These are phyloP conservation scores for Scenedesmus sp. DNA, from an alignment of 163 green algal species.

Conservation along the genomic window DNA sequence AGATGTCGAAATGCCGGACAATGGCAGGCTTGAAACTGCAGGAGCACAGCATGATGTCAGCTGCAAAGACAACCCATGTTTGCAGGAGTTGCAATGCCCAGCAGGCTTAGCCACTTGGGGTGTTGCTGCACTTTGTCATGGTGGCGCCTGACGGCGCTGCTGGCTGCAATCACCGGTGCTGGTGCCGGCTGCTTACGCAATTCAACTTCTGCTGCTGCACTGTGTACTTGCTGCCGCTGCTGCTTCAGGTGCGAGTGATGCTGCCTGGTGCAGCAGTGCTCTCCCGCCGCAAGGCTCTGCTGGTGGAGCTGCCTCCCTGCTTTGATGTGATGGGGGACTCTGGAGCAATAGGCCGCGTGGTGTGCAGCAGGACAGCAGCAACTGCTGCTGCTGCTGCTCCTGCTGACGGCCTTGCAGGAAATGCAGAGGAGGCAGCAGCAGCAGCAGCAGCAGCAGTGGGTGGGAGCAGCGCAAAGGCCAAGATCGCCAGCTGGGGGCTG, in stretches of 20 bases:
- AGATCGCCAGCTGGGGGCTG: background rate
- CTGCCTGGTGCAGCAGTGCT: background rate
- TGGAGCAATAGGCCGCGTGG: background rate
- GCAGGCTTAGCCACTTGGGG: too few species aligned
- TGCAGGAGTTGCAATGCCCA: too few species aligned
- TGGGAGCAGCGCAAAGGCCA: background rate
- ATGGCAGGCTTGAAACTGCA: too few species aligned
- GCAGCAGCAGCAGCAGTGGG: background rate
- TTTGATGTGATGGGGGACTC: background rate
- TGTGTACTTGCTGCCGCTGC: background rate
- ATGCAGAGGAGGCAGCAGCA: background rate
- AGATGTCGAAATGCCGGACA: too few species aligned
- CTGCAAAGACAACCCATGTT: too few species aligned
- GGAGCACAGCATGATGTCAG: too few species aligned
- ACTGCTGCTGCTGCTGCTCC: background rate
- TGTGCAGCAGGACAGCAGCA: background rate
- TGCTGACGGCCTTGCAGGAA: background rate
- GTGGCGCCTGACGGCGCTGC: too few species aligned
- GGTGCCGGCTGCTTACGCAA: too few species aligned
- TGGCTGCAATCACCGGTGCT: too few species aligned
- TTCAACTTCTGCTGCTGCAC: too few species aligned
- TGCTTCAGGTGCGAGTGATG: background rate
- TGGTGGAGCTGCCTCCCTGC: background rate
- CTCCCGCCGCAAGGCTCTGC: background rate
- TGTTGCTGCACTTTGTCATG: too few species aligned